phyloP scores from a whole-genome alignment of 805 yeast genomes.

The Starmerella lactis-condensi region DNA sequence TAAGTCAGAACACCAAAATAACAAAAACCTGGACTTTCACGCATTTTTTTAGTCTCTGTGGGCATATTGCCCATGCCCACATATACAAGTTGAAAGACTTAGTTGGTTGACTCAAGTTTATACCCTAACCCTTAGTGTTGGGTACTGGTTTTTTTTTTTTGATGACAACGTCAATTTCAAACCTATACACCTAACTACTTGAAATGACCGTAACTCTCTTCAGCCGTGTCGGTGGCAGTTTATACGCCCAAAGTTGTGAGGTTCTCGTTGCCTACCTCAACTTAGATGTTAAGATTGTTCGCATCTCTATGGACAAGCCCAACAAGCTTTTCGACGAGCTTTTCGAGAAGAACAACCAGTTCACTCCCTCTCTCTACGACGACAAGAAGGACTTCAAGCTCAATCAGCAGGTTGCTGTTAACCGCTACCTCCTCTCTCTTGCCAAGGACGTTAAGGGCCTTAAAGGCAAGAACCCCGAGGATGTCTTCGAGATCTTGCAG shows the following conservation, averaged over 20 bases:
- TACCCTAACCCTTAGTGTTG: too few species aligned
- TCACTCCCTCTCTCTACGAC: conserved; percentile 14
- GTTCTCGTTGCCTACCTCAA: conserved; percentile 11
- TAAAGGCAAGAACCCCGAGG: conserved; percentile 8
- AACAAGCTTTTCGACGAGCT: conserved; percentile 8
- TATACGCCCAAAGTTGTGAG: conserved; percentile 13
- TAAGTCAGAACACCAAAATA: too few species aligned
- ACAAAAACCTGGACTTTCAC: too few species aligned
- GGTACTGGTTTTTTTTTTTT: too few species aligned
- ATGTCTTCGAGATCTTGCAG: conserved; percentile 31
- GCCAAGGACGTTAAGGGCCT: conserved; percentile 15
- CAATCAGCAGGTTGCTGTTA: conserved; percentile 15
- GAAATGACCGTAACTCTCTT: conserved; percentile 14
- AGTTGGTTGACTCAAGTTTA: too few species aligned
- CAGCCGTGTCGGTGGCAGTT: conserved; percentile 11
- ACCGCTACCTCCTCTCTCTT: conserved; percentile 14
- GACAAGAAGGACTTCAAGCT: conserved; percentile 6
- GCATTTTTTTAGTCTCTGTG: too few species aligned
- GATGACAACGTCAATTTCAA: too few species aligned
- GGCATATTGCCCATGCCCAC: too few species aligned
- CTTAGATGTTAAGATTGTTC: conserved; percentile 12
- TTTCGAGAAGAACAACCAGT: conserved; percentile 11
- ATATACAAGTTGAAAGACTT: too few species aligned
- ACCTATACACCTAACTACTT: too few species aligned
- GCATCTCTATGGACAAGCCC: conserved; percentile 6